These are phyloP conservation scores for Anthoceros angustus DNA, from an alignment of 225 moss, liverwort and hornwort species.

Conservation along the genomic window DNA sequence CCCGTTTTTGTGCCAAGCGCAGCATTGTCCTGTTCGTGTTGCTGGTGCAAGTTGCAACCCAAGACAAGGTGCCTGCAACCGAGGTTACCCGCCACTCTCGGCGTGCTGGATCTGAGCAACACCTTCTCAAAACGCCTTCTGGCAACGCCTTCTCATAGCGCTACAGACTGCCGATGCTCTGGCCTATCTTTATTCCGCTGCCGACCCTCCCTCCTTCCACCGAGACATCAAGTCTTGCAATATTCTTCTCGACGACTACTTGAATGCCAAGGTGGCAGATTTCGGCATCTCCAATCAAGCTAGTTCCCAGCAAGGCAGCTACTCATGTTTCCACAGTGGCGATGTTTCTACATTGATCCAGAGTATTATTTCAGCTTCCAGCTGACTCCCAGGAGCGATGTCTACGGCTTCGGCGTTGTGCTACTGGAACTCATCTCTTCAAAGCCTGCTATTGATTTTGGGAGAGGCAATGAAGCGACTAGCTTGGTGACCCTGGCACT, in stretches of 20 bases:
- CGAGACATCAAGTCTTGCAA: not conserved
- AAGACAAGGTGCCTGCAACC: too few relatives aligned
- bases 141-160: not conserved
- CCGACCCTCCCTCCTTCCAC: not conserved
- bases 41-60: too few relatives aligned
- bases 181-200: not conserved
- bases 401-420: too few relatives aligned
- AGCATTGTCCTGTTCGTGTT: too few relatives aligned
- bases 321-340: not conserved
- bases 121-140: not conserved
- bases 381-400: not conserved
- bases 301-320: not conserved
- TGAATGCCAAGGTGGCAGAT: too few relatives aligned
- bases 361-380: conserved; percentile 1
- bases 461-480: not conserved
- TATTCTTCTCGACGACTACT: not conserved
- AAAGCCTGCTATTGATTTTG: conserved; percentile 1
- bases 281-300: conserved; percentile 5
- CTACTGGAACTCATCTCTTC: conserved; percentile 1
- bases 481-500: too few relatives aligned
- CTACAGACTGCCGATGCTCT: not conserved
- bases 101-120: too few relatives aligned
- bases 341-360: not conserved
- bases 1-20: too few relatives aligned
- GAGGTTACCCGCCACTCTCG: too few relatives aligned